Evolutionary conservation across 164 flowering plant genomes (phyloP).

Genomic region (Liriodendron chinense): DNA sequence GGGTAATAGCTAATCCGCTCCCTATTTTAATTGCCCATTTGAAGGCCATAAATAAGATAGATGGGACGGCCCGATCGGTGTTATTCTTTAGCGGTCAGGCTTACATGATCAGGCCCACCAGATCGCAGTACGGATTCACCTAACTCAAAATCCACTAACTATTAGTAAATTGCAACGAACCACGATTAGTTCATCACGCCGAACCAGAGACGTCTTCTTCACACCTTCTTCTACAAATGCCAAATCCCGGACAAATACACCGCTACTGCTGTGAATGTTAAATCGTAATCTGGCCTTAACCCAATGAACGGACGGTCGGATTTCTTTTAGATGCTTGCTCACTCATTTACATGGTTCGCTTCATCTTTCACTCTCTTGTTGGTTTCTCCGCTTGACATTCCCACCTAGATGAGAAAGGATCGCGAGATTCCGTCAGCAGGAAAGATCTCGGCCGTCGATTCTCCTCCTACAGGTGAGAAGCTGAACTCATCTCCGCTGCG

Average conservation of each 20-base stretch:
- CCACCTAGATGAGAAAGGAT: neutral
- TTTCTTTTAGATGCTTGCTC: neutral
- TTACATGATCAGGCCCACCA: too few species aligned
- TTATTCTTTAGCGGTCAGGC: too few species aligned
- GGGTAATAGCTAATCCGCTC: too few species aligned
- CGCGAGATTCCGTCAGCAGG: neutral
- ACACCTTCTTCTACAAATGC: neutral
- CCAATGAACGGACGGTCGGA: conserved; percentile 1
- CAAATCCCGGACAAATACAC: neutral
- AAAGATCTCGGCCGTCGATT: neutral
- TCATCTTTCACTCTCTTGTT: neutral
- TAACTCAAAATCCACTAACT: neutral
- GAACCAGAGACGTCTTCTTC: neutral
- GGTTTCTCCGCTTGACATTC: neutral
- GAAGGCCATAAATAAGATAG: too few species aligned
- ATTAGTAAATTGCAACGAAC: neutral
- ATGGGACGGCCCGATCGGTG: too few species aligned
- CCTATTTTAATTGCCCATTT: too few species aligned
- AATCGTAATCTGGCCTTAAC: neutral
- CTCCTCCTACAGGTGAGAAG: neutral
- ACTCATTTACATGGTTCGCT: neutral
- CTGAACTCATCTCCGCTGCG: neutral
- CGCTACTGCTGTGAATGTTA: neutral
- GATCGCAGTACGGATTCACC: too few species aligned
- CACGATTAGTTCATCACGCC: neutral